These are phyloP conservation scores for Infundibulicybe gibba DNA, from an alignment of 768 basidiomycete genomes.

Conservation along the genomic window DNA sequence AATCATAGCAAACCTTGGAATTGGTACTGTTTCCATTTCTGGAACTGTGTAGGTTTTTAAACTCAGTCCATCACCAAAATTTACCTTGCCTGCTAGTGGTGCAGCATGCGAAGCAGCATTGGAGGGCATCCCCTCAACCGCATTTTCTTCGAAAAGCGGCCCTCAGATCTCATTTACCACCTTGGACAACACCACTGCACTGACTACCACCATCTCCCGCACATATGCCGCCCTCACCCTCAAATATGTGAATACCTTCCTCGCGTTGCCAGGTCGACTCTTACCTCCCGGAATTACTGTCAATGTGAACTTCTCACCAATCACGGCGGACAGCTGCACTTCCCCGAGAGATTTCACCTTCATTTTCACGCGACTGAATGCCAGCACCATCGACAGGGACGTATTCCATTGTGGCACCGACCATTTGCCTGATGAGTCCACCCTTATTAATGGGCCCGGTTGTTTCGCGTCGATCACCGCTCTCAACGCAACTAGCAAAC, in stretches of 20 bases:
- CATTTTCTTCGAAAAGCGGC: slow-evolving; percentile 5
- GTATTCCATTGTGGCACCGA: slow-evolving; percentile 23
- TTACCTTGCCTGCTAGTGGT: neutral
- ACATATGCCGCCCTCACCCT: slow-evolving; percentile 14
- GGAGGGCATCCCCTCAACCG: slow-evolving; percentile 9
- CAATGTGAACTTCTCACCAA: slow-evolving; percentile 32
- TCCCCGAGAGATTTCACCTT: slow-evolving; percentile 19
- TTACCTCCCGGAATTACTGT: slow-evolving; percentile 25
- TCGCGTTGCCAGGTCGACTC: slow-evolving; percentile 16
- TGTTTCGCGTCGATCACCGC: slow-evolving; percentile 26
- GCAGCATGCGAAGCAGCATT: no score
- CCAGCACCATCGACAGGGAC: slow-evolving; percentile 19
- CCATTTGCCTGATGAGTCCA: slow-evolving; percentile 26
- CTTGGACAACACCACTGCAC: slow-evolving; percentile 7
- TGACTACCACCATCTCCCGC: slow-evolving; percentile 2
- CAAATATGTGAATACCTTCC: slow-evolving; percentile 12
- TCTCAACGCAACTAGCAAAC: slow-evolving; percentile 22
- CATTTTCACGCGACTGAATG: slow-evolving; percentile 25
- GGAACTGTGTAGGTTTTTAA: no score
- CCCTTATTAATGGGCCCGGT: slow-evolving; percentile 14
- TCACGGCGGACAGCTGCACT: slow-evolving; percentile 15
- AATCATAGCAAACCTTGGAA: neutral
- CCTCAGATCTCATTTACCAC: slow-evolving; percentile 17
- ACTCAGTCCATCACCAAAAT: neutral
- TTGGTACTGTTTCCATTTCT: no score